Conservation (phyloP, 805 yeast genomes). For the Wickerhamiella australiensis region DNA sequence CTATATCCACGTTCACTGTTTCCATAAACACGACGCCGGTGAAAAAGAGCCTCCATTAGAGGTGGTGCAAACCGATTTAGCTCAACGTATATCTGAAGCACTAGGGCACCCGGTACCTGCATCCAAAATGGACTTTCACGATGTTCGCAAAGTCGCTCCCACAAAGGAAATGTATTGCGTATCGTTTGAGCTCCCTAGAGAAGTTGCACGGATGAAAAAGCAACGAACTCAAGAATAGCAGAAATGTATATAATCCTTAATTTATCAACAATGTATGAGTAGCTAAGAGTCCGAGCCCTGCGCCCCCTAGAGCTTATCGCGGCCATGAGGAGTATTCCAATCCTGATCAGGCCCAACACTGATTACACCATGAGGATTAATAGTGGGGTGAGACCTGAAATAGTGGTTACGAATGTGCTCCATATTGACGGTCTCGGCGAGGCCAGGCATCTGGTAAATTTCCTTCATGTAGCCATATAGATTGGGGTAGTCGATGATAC, state of each 20-base stretch:
- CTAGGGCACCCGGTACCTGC: conserved; percentile 37
- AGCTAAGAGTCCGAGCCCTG: not conserved
- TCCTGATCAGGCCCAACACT: conserved; percentile 65
- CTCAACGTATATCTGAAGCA: conserved; percentile 38
- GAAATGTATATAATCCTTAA: not conserved
- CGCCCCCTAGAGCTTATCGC: conserved; percentile 13
- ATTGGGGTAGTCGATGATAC: conserved; percentile 65
- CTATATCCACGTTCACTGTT: conserved; percentile 75
- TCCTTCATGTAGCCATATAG: conserved; percentile 70
- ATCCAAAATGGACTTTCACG: conserved; percentile 49
- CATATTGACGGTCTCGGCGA: conserved; percentile 69
- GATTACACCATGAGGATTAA: conserved; percentile 74
- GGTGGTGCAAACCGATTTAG: conserved; percentile 57
- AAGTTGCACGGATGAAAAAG: conserved; percentile 27
- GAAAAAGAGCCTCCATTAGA: conserved; percentile 61
- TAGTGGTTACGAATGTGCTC: conserved; percentile 87
- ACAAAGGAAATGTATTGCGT: conserved; percentile 94
- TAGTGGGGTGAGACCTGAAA: conserved; percentile 67
- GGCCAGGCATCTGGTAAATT: conserved; percentile 57
- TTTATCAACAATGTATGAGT: not conserved
- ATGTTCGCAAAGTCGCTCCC: conserved; percentile 91
- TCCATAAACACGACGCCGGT: conserved; percentile 71
- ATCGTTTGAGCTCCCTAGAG: conserved; percentile 47
- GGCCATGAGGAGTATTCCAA: conserved; percentile 19
- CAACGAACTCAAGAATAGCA: not conserved